A percentile compares a stretch with the other conserved stretches of the same genome.
Conservation (phyloP, 257 asterid genomes). For the Marsdenia floribunda region DNA sequence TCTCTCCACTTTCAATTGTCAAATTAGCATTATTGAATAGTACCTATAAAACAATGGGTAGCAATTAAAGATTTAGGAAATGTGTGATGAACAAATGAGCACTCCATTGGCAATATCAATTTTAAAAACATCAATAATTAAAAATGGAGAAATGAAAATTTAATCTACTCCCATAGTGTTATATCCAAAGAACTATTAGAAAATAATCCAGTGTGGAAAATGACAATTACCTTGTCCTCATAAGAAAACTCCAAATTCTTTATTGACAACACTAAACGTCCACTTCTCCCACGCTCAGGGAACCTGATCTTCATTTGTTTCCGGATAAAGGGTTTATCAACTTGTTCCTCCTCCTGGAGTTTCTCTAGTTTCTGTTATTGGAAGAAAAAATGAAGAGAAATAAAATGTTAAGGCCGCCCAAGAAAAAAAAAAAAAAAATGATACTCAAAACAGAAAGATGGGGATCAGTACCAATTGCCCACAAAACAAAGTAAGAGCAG, state of each 20-base stretch:
- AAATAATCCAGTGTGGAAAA: background rate
- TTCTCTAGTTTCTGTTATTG: conserved; percentile 85
- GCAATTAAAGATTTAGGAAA: background rate
- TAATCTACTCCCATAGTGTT: background rate
- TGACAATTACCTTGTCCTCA: conserved; percentile 66
- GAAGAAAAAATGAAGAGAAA: conserved; percentile 6
- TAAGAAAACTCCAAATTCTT: conserved; percentile 71
- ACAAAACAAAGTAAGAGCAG: background rate
- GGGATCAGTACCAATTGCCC: background rate
- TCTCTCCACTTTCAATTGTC: conserved; percentile 84
- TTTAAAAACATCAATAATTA: background rate
- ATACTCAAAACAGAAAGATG: background rate
- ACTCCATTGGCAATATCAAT: background rate
- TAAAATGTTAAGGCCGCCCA: background rate
- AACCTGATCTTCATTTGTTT: conserved; percentile 98
- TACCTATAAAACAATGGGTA: conserved; percentile 38
- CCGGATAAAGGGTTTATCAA: conserved; percentile 94
- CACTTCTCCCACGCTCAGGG: conserved; percentile 97
- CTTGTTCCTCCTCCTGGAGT: conserved; percentile 81
- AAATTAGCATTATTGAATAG: conserved; percentile 76
- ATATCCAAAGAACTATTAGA: background rate
- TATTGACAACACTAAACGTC: conserved; percentile 56
- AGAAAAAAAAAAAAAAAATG: background rate
- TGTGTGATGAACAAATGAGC: background rate
- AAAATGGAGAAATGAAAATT: background rate